Base-by-base conservation (phyloP, 306 rosid genomes). In the Cicer pinnatifidum region DNA sequence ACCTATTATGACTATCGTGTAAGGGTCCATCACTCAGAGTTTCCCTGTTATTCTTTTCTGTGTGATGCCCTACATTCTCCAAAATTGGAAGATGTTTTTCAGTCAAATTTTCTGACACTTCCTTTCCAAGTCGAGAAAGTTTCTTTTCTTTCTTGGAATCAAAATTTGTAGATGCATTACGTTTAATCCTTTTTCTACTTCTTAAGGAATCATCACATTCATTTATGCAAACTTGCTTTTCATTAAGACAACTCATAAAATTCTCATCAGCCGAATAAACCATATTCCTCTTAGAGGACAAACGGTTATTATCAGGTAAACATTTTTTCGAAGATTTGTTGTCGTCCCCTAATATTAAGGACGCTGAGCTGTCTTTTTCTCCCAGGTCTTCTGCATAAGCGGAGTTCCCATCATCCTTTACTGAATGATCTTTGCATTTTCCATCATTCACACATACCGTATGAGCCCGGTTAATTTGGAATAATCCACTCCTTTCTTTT, bases 401-500 rank as follows among this genome's bases (percentile, higher is more conserved):
- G 71, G 74, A 67, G 67, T 61, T 68, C 73, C 58, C 62, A 28
- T 33, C 52, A 67, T 64, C 81, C 73, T 78, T 85, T 45, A 53
- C 11, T 7, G 40, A 15, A 16, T 72, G 81, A 69, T 76, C 59
- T 45, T 40, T 61, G 54, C 47, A 11, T 73, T 81, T 65, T 5
- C 19, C 80, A 66, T 60, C 78, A 47, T 69, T 65, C 67, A 23
- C 75, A 63, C 7, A 60, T 71, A 67, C 59, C 63, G 41, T 51
- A 50, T 73, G 39, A 52, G 43, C 75, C 66, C 11, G 75, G 72
- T 43, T 86, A 45, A 11, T 64, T 28, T 50, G 54, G 4, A 76
- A 43, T 78, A 89, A 78, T 46, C 92, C 89, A 75, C 90, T 78
- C 75, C 69, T 86, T 47, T 50, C 82, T 81, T 80, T 85, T 67